Evolutionary conservation across 2,329 filamentous ascomycete species (phyloP), one percentile per base, ranked within the genome.

Genomic region (Claviceps sp.): DNA sequence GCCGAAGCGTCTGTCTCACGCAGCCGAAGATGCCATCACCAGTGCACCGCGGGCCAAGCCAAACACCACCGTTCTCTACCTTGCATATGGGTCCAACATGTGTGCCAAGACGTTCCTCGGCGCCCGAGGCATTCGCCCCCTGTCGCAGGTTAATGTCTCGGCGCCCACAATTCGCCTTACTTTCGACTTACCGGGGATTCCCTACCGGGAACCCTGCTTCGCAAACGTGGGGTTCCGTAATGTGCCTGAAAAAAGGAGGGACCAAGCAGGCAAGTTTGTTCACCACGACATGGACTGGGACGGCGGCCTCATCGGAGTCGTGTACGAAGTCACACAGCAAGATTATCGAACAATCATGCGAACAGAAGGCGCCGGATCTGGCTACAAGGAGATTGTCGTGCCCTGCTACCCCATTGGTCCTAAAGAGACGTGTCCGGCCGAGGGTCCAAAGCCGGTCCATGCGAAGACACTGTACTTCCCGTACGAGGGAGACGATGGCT

Each of bases 31-130:
- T 47, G 47, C 57, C 44, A 14, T 59, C 55, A 20, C 61, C 37
- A 52, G 58, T 45, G 49, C 59, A 44, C 54, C 62, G 44, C 47
- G 58, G 36, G 50, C 58, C 42, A 50, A 52, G n/a, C 47, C 58
- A 6, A 58, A 59, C 14, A 85, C 85, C 14, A 85, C 85, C 1
- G 74, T 89, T 26, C 76, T 90, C 49, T 91, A 91, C 65, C 79
- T 91, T 22, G 91, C 90, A 11, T 97, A 96, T 64, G 93, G 91
- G 58, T 95, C 89, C 50, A 97, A 97, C 65, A 78, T 97, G 55
- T 81, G 77, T 54, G 80, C 83, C 14, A 72, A 88, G 64, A 94
- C 86, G 0, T 96, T 97, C 66, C 76, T 83, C 47, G 86, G 85
- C 53, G 72, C 68, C 54, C 83, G 91, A 50, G 84, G 84, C 54